Base-by-base conservation (phyloP, 768 basidiomycete genomes). In the Leccinum arenicola region DNA sequence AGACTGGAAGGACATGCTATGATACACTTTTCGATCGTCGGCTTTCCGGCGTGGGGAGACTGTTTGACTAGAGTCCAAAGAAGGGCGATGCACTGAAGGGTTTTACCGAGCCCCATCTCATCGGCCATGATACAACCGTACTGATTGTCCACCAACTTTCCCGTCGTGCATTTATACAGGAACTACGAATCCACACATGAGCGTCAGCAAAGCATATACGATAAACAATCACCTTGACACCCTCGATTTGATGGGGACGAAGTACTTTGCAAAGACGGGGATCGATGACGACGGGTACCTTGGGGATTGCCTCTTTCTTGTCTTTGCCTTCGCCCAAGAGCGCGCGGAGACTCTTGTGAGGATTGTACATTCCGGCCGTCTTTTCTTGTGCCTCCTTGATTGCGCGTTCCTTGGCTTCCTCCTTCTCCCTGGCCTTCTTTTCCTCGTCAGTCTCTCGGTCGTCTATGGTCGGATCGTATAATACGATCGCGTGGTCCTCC, bases 111-210 rank as follows among this genome's bases (percentile, higher is more conserved):
- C 67, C 96, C 96, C 96, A 99, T 99, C 74, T 96, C 96, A 68
- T 99, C 96, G 1, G 96, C 96, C 96, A 99, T 98, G 73, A 99
- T 99, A 69, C 96, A 98, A 0, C 92, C 93, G 61, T 87, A 89
- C 61, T 96, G 93, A 66, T 93, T 91, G 49, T 93, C 88, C 38
- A 90, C 91, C 57, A 95, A 74, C 86, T 95, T 90, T 1, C 95
- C 97, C 0, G 95, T 97, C 5, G 95, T 88, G 73, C 95, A 97
- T 73, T 85, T 87, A 75, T 96, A 99, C 72, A 99, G 73, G 74
- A 99, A 98, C 95, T 99, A 65, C 19, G 8, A 36, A 40, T 50
- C 4, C 57, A 62, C n/a, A 43, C 17, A 59, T 55, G 50, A 55
- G 54, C 35, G 31, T 47, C 21, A 19, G 53, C 9, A 38, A 36